Base-by-base conservation (phyloP, 2,329 filamentous ascomycete species). In the Akanthomyces uredinophilus region DNA sequence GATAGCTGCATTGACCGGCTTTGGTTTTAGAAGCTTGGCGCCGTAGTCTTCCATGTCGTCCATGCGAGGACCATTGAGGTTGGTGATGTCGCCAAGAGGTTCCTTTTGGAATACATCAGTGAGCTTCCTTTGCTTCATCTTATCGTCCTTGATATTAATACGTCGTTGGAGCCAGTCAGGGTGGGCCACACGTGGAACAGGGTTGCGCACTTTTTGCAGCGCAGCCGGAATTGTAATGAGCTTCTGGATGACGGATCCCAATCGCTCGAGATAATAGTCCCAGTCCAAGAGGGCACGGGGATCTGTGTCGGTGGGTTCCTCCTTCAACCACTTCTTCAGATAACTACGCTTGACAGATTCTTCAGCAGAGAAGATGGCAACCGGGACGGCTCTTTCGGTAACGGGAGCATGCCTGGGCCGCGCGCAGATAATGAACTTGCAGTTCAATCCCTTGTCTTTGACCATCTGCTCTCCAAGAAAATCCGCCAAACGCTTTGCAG, bases 401-500 rank as follows among this genome's bases (percentile, higher is more conserved):
- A 99, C 93, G 1, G 95, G 94, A 0, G 94, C 91, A 70, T 91
- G 91, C 70, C 87, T 90, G 4, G 95, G 95, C 65, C 84, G 86
- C 16, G 92, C 84, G 57, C 93, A 96, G 70, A 99, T 97, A 73
- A 99, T 97, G 75, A 98, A 99, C 77, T 98, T 98, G 87, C 95
- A 99, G 79, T 99, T 99, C 68, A 99, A 76, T 4, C 95, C 95
- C 75, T 98, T 99, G 77, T 99, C 96, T 72, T 99, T 99, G 70
- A 97, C 88, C 96, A 99, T 99, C 72, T 96, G 92, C 73, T 97
- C 94, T 41, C 95, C 95, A 65, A 99, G 73, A 72, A 99, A 99
- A 71, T 99, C 95, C 41, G 95, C 95, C 47, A 99, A 78, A 65
- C 95, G 92, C 70, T 89, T 95, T 13, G 95, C 95, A 0, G 95